These are phyloP conservation scores for Tricholoma bakamatsutake DNA, from an alignment of 768 basidiomycete species.

Conservation along the genomic window DNA sequence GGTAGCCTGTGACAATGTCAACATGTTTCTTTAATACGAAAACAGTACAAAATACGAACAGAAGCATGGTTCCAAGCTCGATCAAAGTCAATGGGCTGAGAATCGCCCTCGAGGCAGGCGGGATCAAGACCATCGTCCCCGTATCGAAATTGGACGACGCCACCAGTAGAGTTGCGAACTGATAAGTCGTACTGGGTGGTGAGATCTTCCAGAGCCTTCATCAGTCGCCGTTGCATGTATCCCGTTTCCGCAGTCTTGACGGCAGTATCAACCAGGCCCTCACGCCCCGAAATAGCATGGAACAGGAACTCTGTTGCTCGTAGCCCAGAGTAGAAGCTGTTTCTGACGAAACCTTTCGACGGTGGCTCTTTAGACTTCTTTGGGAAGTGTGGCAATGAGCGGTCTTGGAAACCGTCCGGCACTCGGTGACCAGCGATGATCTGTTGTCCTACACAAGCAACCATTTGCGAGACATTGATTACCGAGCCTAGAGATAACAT, in stretches of 20 bases:
- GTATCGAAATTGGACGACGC: conserved; percentile 94
- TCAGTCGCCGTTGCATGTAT: conserved; percentile 97
- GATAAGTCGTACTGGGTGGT: conserved; percentile 95
- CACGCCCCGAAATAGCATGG: conserved; percentile 97
- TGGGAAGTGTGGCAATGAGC: conserved; percentile 96
- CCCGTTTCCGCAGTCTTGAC: conserved; percentile 99
- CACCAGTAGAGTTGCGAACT: conserved; percentile 90
- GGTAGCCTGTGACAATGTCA: conserved; percentile 45
- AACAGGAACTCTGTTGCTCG: conserved; percentile 95
- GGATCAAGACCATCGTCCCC: conserved; percentile 98
- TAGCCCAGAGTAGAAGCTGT: conserved; percentile 93
- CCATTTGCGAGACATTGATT: conserved; percentile 99
- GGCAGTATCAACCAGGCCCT: conserved; percentile 97
- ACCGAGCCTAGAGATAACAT: conserved; percentile 61
- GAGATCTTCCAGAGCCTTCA: conserved; percentile 98
- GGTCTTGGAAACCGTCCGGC: conserved; percentile 97
- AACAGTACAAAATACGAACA: conserved; percentile 33
- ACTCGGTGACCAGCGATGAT: conserved; percentile 98
- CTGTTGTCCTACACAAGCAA: conserved; percentile 99
- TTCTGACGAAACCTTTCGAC: conserved; percentile 96
- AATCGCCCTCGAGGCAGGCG: conserved; percentile 92
- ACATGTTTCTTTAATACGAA: background rate
- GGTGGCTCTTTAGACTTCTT: conserved; percentile 96
- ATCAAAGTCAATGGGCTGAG: conserved; percentile 85
- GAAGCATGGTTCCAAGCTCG: conserved; percentile 84